Conservation (phyloP, 176 grass and related monocot species). For the Oryza officinalis region DNA sequence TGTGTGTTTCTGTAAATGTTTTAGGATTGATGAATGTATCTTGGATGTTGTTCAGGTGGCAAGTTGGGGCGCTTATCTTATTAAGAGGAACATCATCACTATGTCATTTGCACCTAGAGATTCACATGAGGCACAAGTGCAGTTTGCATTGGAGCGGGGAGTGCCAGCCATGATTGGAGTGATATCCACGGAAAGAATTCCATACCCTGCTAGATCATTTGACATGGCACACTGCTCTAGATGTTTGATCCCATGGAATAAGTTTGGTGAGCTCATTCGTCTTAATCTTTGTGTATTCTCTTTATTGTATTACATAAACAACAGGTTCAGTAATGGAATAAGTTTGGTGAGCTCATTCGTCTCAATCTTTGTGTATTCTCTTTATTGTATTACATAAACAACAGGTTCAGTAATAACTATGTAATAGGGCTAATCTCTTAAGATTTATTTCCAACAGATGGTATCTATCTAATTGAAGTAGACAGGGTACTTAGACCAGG, state of each 20-base stretch:
- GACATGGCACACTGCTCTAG: constrained; percentile 94
- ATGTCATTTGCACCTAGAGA: constrained; percentile 97
- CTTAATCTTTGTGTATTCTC: neutral
- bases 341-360: constrained; percentile 50
- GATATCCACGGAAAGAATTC: constrained; percentile 64
- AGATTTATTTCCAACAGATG: constrained; percentile 42
- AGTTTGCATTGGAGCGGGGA: constrained; percentile 83
- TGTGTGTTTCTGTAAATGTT: neutral
- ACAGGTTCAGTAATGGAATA: constrained; percentile 60
- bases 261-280: constrained; percentile 50
- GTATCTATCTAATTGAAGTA: constrained; percentile 76
- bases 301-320: neutral
- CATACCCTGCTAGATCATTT: constrained; percentile 82
- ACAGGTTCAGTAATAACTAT: neutral
- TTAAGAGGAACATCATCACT: constrained; percentile 72
- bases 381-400: neutral
- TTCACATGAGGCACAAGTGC: constrained; percentile 82
- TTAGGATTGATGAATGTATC: constrained; percentile 12
- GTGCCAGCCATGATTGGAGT: constrained; percentile 89
- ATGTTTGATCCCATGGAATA: constrained; percentile 90
- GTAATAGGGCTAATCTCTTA: neutral
- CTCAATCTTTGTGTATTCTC: neutral
- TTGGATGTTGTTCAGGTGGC: constrained; percentile 54
- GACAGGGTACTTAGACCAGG: constrained; percentile 88
- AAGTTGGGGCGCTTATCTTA: constrained; percentile 89